A percentile compares a stretch with the other conserved stretches of the same genome.
These are phyloP conservation scores for Lachancea meyersii DNA, from an alignment of 805 yeast species.

Conservation along the genomic window DNA sequence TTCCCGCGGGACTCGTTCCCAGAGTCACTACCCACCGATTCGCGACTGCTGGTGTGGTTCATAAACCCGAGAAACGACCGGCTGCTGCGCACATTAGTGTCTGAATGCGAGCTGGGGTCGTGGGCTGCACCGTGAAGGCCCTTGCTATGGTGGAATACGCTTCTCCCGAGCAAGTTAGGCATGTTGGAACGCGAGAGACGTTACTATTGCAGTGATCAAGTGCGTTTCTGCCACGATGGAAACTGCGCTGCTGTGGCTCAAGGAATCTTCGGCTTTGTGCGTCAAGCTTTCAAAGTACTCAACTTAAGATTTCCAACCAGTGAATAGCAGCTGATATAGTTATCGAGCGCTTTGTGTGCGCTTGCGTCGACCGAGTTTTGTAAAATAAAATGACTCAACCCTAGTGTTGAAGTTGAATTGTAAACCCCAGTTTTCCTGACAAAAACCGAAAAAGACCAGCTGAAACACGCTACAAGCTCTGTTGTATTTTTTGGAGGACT, in stretches of 20 bases:
- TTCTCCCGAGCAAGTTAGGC: constrained; percentile 28
- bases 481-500: background rate
- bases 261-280: no score
- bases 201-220: background rate
- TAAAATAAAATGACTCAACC: background rate
- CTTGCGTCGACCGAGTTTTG: background rate
- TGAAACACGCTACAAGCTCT: background rate
- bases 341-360: background rate
- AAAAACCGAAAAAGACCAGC: background rate
- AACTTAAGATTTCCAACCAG: background rate
- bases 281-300: background rate
- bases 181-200: constrained; percentile 8
- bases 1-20: background rate
- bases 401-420: background rate
- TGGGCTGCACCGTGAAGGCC: constrained; percentile 1
- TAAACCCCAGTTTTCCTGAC: background rate
- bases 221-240: no score
- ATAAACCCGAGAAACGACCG: constrained; percentile 29
- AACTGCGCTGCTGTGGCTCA: no score
- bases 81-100: constrained; percentile 10
- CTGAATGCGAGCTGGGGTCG: constrained; percentile 1
- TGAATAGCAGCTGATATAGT: background rate
- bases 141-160: constrained; percentile 22
- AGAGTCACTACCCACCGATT: constrained; percentile 27
- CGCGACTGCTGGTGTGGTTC: constrained; percentile 28